phyloP scores from a whole-genome alignment of 805 yeast species.

The Hanseniaspora valbyensis region DNA sequence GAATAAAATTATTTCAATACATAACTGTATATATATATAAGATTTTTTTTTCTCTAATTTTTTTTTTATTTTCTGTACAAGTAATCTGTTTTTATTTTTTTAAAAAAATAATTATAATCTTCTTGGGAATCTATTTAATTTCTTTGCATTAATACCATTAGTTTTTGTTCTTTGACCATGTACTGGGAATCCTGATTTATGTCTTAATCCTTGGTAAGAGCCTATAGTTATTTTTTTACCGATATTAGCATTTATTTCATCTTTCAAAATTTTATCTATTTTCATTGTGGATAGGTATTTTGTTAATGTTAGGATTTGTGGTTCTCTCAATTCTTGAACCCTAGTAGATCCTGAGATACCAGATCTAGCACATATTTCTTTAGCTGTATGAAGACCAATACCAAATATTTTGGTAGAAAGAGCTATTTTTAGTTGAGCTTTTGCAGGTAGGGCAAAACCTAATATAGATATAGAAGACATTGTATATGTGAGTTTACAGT shows the following conservation, averaged over 20 bases:
- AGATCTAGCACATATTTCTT: slow-evolving; percentile 67
- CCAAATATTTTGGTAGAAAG: slow-evolving; percentile 78
- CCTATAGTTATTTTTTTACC: slow-evolving; percentile 69
- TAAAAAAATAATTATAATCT: slow-evolving; percentile 21
- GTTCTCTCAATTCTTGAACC: slow-evolving; percentile 83
- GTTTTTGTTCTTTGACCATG: slow-evolving; percentile 87
- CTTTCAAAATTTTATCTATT: slow-evolving; percentile 70
- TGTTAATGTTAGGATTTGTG: slow-evolving; percentile 72
- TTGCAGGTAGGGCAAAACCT: slow-evolving; percentile 42
- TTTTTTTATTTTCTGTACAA: background rate
- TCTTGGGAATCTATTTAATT: slow-evolving; percentile 69
- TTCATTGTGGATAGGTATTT: slow-evolving; percentile 76
- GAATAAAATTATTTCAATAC: too few species aligned
- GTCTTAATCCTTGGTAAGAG: slow-evolving; percentile 80
- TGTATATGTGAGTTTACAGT: background rate
- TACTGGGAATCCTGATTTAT: slow-evolving; percentile 70
- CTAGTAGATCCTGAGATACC: slow-evolving; percentile 91
- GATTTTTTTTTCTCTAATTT: background rate
- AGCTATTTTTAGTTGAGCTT: slow-evolving; percentile 39
- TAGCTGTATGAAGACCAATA: slow-evolving; percentile 64
- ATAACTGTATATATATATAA: slow-evolving; percentile 3
- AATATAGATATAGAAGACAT: slow-evolving; percentile 43
- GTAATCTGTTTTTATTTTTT: background rate
- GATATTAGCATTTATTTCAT: slow-evolving; percentile 67
- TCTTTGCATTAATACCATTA: slow-evolving; percentile 82